Evolutionary conservation across 78 protist genomes (phyloP), one percentile per base, ranked within the genome.

Genomic region (Dictyostelium discoideum): DNA sequence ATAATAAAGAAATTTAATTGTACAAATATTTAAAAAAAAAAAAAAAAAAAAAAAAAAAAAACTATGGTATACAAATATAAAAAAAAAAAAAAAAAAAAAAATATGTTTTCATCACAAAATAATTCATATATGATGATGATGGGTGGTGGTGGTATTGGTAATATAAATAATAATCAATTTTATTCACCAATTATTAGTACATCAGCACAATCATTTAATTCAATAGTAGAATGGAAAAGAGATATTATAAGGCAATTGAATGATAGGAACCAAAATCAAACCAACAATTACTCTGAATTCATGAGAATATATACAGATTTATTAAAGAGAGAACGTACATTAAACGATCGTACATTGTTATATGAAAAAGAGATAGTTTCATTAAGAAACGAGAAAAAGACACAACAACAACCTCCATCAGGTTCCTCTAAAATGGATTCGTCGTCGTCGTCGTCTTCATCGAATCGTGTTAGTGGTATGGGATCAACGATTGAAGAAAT

Each of bases 341-440:
- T 88, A 46, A 57, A 80, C 39, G 94, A 88, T 29, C 20, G 79
- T 16, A 88, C 84, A 18, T 6, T 69, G 4, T 67, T 88, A 54
- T 88, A 88, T 46, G 94, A 88, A 44, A 88, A 88, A 32, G 94
- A 88, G 86, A 88, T 88, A 46, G 77, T 88, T 3, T 24, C 94
- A 26, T 42, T 88, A 22, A 57, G 94, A 81, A 88, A 78, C 42
- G 94, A 88, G 32, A 88, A 88, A 18, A 78, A 85, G 65, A 78
- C 5, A 50, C 39, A 11, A 5, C 39, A 11, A 5, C 50, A 40
- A 40, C 54, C 63, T 1, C 37, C 81, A 11, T 26, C 50, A 4
- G 44, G 42, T 3, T 74, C 81, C 3, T 37, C 46, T 9, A 18
- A 24, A 22, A 39, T 26, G 32, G 37, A 67, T 22, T 63, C 73